Conservation (phyloP, 768 basidiomycete species). For the Multifurca ochricompacta region DNA sequence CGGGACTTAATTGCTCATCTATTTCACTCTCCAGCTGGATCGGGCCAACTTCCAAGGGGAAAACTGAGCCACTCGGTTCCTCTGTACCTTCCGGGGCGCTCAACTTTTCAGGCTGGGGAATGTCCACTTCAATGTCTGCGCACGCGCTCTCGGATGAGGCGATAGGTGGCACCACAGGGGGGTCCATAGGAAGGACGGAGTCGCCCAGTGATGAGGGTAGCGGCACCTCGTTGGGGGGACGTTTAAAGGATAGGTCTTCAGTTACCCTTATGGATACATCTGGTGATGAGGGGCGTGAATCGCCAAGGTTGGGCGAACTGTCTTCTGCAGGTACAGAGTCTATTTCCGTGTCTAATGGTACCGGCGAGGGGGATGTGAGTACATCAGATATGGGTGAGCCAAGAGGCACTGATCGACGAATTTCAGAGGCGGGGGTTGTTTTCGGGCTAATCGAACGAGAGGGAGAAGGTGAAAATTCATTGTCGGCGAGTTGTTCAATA, state of each 20-base stretch:
- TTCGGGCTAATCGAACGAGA: conserved; percentile 8
- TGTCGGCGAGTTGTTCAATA: conserved; percentile 23
- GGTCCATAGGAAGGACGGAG: neutral
- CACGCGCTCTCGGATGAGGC: neutral
- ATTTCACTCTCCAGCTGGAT: neutral
- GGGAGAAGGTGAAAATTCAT: conserved; percentile 21
- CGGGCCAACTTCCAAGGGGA: neutral
- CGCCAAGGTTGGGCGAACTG: neutral
- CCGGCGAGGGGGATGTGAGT: conserved; percentile 18
- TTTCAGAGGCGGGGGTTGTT: conserved; percentile 6
- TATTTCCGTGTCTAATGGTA: conserved; percentile 2
- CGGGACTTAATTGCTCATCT: neutral
- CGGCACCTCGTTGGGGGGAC: neutral
- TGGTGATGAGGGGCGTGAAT: neutral
- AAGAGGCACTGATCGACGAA: neutral
- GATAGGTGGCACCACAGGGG: neutral
- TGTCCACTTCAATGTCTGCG: neutral
- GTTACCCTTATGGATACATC: conserved; percentile 5
- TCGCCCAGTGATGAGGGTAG: neutral
- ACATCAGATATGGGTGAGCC: conserved; percentile 24
- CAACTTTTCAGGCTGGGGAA: neutral
- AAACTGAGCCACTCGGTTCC: neutral
- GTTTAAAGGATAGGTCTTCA: conserved; percentile 8
- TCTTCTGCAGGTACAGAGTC: neutral
- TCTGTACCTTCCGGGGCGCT: conserved; percentile 1